A percentile compares a stretch with the other conserved stretches of the same genome.
phyloP scores from a whole-genome alignment of 805 yeast species.

The Wickerhamomyces pijperi region DNA sequence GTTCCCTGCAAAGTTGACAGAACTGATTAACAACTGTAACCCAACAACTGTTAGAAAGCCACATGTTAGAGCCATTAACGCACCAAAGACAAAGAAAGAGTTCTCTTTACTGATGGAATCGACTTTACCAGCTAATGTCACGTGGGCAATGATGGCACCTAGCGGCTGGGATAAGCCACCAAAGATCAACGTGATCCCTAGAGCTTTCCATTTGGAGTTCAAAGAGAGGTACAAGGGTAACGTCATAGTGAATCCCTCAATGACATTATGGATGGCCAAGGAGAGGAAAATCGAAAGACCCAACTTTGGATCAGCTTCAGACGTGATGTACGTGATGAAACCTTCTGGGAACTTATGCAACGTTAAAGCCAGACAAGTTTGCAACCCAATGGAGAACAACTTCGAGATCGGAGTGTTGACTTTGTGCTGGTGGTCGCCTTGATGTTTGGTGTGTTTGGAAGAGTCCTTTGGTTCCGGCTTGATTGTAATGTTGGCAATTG shows the following conservation, averaged over 20 bases:
- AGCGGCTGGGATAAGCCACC: conserved; percentile 85
- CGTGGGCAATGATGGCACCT: conserved; percentile 70
- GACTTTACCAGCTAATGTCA: conserved; percentile 30
- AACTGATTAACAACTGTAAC: conserved; percentile 76
- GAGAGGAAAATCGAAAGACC: conserved; percentile 80
- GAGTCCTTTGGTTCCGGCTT: conserved; percentile 13
- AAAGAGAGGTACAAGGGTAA: conserved; percentile 79
- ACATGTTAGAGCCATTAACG: conserved; percentile 60
- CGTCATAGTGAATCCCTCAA: conserved; percentile 92
- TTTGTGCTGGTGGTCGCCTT: conserved; percentile 64
- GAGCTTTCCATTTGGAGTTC: conserved; percentile 47
- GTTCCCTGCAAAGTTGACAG: conserved; percentile 75
- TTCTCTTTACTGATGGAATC: conserved; percentile 24
- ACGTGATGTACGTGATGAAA: conserved; percentile 73
- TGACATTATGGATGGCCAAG: conserved; percentile 77
- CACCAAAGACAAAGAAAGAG: conserved; percentile 37
- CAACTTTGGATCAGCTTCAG: conserved; percentile 51
- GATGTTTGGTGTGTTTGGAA: conserved; percentile 20
- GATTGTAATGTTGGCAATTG: conserved; percentile 9
- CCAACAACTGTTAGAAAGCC: conserved; percentile 81
- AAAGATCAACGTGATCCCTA: conserved; percentile 50
- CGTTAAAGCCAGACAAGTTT: conserved; percentile 79
- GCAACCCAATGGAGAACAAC: conserved; percentile 78
- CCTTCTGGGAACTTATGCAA: conserved; percentile 95
- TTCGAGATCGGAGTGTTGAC: conserved; percentile 67